Evolutionary conservation across 2,329 filamentous ascomycete genomes (phyloP).

Genomic region (Ceratocystis papillata): DNA sequence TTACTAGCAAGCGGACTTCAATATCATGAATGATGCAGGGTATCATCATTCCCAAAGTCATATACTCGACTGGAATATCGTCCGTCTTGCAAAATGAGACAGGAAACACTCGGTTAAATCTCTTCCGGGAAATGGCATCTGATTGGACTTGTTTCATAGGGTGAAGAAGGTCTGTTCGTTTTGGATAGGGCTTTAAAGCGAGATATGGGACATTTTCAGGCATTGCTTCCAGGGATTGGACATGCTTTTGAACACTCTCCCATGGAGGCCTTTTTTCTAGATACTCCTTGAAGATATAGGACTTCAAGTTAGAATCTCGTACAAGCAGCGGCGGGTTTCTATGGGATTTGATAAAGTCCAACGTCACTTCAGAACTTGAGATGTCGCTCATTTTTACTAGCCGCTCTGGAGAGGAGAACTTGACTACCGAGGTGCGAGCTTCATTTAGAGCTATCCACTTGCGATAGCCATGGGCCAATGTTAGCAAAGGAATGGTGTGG

Average conservation of each 20-base stretch:
- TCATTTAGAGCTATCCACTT: neutral
- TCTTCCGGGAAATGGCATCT: constrained; percentile 33
- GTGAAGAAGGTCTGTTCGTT: constrained; percentile 51
- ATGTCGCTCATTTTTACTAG: constrained; percentile 13
- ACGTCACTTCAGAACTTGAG: neutral
- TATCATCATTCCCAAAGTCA: constrained; percentile 50
- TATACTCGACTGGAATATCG: constrained; percentile 35
- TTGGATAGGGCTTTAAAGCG: constrained; percentile 40
- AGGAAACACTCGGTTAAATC: constrained; percentile 38
- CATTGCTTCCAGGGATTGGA: constrained; percentile 32
- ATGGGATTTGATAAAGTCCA: constrained; percentile 28
- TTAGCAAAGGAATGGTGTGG: constrained; percentile 15
- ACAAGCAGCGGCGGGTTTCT: neutral
- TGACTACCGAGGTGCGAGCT: neutral
- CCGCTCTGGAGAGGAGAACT: constrained; percentile 9
- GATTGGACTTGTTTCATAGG: constrained; percentile 24
- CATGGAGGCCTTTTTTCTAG: constrained; percentile 37
- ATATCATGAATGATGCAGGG: constrained; percentile 64
- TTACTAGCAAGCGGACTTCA: constrained; percentile 52
- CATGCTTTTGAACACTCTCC: constrained; percentile 34
- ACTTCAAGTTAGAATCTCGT: constrained; percentile 29
- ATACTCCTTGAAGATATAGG: constrained; percentile 36
- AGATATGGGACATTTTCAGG: constrained; percentile 42
- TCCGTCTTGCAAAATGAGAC: constrained; percentile 42
- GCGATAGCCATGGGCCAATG: constrained; percentile 19